Conservation (phyloP, 2,329 filamentous ascomycete species). For the Alternaria viburni region DNA sequence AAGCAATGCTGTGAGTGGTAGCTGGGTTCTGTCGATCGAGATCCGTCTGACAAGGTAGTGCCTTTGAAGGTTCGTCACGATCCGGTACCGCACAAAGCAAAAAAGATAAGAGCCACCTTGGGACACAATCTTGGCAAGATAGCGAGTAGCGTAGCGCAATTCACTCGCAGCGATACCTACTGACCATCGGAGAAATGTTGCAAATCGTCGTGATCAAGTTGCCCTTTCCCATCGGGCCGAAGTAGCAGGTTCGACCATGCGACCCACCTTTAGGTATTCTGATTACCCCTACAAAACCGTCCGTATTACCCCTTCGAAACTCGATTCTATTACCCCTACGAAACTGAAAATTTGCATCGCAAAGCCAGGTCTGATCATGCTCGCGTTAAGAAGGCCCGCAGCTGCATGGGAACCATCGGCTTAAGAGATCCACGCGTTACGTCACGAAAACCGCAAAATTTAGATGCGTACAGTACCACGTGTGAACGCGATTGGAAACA, state of each 20-base stretch:
- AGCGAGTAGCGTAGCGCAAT: constrained; percentile 4
- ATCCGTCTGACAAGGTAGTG: neutral
- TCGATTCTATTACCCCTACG: constrained; percentile 44
- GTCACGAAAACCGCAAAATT: constrained; percentile 14
- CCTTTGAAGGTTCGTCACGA: constrained; percentile 4
- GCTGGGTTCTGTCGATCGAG: constrained; percentile 1
- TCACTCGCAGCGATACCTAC: neutral
- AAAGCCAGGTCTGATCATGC: constrained; percentile 2
- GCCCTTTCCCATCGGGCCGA: constrained; percentile 24
- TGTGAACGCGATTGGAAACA: neutral
- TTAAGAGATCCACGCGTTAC: constrained; percentile 14
- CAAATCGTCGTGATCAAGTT: constrained; percentile 9
- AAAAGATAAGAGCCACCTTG: constrained; percentile 11
- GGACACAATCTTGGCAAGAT: constrained; percentile 5
- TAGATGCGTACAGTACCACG: neutral
- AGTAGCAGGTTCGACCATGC: constrained; percentile 8
- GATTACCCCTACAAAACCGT: constrained; percentile 41
- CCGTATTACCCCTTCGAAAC: constrained; percentile 46
- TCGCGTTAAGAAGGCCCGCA: constrained; percentile 4
- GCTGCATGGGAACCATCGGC: constrained; percentile 28
- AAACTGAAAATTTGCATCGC: constrained; percentile 43
- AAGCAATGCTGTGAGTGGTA: neutral
- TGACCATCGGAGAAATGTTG: neutral
- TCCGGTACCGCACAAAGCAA: constrained; percentile 15
- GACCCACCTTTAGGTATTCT: constrained; percentile 20